Evolutionary conservation across 192 early-diverging fungal species (phyloP), one percentile per base, ranked within the genome.

Genomic region (Haplosporangium gracile): DNA sequence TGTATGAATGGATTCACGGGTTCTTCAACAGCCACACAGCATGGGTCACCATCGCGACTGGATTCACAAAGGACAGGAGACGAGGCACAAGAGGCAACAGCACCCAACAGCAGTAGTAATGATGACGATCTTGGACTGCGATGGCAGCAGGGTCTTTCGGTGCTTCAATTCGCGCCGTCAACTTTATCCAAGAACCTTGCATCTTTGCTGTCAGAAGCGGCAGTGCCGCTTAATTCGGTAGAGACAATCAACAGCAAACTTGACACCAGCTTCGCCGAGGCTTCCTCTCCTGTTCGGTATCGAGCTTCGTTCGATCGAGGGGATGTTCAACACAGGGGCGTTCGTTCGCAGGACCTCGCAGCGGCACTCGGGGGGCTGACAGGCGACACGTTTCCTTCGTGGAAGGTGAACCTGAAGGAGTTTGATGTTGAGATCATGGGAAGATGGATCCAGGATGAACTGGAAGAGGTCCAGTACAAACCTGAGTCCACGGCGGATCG

Each of bases 361-460:
- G 75, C 79, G n/a, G 79, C 70, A 24, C 57, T 86, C 8, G 84
- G 84, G 29, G 71, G 70, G 26, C 4, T 86, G 34, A 78, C 77
- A 2, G 79, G 88, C 15, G 42, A 82, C 1, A 32, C 68, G 0
- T 80, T 85, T 76, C 77, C 88, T 4, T 74, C 72, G 0, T 91
- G 90, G 90, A 89, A 79, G 20, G 87, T 89, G 22, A 88, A 91
- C 47, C 51, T 91, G 40, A 89, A 78, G 24, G 40, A 82, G 13
- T 91, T 74, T 80, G 84, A 91, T n/a, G 74, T 83, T 20, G 87
- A 91, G 29, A 63, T 89, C 13, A 71, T 89, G 26, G 88, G 73
- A 4, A 22, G 85, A 8, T 88, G 81, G 87, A 68, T 79, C 34
- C 73, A 79, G 45, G 76, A 74, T 2, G 72, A 71, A 0, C 20